These are phyloP conservation scores for Ceriops zippeliana DNA, from an alignment of 345 rosid species.

Conservation along the genomic window DNA sequence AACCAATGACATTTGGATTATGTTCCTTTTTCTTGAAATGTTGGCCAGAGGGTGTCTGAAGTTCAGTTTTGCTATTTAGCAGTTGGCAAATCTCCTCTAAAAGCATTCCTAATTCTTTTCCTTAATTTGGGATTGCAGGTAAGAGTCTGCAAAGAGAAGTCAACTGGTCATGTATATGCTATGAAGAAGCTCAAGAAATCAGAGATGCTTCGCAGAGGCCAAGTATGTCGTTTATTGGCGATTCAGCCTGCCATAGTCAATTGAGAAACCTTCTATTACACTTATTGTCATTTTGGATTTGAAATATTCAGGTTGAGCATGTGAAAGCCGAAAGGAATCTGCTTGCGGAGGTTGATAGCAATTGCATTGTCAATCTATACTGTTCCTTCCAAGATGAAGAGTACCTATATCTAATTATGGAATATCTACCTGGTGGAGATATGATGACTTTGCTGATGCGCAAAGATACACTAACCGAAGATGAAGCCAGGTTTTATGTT, in stretches of 20 bases:
- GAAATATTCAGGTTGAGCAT: constrained; percentile 58
- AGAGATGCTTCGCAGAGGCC: constrained; percentile 99
- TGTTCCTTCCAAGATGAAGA: constrained; percentile 75
- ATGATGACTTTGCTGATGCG: constrained; percentile 76
- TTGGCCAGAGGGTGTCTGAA: too few relatives aligned
- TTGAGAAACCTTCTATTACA: background rate
- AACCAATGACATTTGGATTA: too few relatives aligned
- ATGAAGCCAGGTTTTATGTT: constrained; percentile 64
- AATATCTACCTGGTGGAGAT: constrained; percentile 76
- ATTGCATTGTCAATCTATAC: constrained; percentile 60
- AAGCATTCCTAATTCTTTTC: background rate
- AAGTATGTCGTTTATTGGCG: constrained; percentile 23
- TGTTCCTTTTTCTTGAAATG: too few relatives aligned
- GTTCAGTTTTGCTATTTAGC: too few relatives aligned
- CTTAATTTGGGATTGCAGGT: constrained; percentile 44
- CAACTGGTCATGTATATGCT: constrained; percentile 88
- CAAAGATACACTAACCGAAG: constrained; percentile 58
- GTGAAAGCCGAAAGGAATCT: constrained; percentile 68
- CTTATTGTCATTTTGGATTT: constrained; percentile 19
- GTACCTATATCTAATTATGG: constrained; percentile 63
- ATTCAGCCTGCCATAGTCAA: background rate
- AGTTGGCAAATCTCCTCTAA: too few relatives aligned
- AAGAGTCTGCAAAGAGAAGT: constrained; percentile 82
- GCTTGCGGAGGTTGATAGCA: constrained; percentile 73
- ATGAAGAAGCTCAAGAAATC: constrained; percentile 93